Evolutionary conservation across 495 filamentous ascomycete genomes (phyloP), one percentile per base, ranked within the genome.

Genomic region (Lindgomyces ingoldianus): DNA sequence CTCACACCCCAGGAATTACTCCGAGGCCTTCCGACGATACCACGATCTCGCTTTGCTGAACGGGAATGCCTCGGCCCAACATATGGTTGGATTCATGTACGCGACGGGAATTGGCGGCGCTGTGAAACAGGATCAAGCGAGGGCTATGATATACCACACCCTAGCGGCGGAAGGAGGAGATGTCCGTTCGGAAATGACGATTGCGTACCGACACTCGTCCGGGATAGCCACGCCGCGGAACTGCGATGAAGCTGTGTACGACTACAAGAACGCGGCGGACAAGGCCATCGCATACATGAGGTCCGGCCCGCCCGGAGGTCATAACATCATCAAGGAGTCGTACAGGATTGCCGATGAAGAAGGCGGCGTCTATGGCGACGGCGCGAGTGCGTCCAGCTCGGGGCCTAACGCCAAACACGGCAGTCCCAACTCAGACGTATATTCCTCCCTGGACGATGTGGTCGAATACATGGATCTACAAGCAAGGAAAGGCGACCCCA

Each of bases 81-180:
- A 93, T 74, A 96, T 98, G 91, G 71, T 99, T 36, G 95, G 93
- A 1, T 87, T 99, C 63, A 92, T 98, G 87, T 94, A 98, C 76
- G 91, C 91, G 41, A 98, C 95, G 10, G 94, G 95, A 0, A 81
- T 98, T 61, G 93, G 89, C 8, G 87, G 84, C 29, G 86, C 85
- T 1, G 91, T 97, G 22, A 84, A 91, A 75, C 84, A 84, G 25
- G 91, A 99, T 72, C 94, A 96, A 75, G 94, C 92, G 19, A 92
- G 91, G 75, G 91, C 94, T 8, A 80, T 98, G 60, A 78, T 96
- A 60, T 97, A 98, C 73, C 91, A 97, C 74, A 95, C 91, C 9
- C 96, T 96, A 73, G 93, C 94, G 0, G 95, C 95, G 1, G 83
- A 91, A 67, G 84, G 81, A 36, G 93, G 92, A 25, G 85, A 95